Evolutionary conservation across 495 filamentous ascomycete species (phyloP), one percentile per base, ranked within the genome.

Genomic region (Penicillium arizonense): DNA sequence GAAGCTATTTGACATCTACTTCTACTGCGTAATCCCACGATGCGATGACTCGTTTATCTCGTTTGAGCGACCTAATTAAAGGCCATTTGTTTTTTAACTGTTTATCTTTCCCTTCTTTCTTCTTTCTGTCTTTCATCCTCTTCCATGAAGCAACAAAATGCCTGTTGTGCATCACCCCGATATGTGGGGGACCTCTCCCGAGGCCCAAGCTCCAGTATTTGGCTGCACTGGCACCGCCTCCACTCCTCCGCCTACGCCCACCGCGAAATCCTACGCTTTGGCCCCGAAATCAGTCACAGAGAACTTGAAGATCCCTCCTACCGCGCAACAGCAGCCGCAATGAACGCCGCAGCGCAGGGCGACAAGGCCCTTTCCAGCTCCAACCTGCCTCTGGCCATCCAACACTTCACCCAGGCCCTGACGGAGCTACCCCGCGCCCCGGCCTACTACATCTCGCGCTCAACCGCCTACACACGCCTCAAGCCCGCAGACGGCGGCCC

Each of bases 381-480:
- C 39, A 77, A 95, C 45, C 94, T 82, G 56, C 64, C 72, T 9
- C 72, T 75, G 24, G 93, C 91, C 9, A 82, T 96, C 59, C 67
- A 70, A 7, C 76, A 87, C 57, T 90, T 89, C 56, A 89, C 91
- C n/a, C 73, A 78, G 41, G 94, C 92, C n/a, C 72, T 98, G 5
- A 58, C 75, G 24, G 66, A 71, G 32, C 77, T 79, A 6, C 85
- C 88, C 10, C 82, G 78, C 30, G 87, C 91, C 7, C 87, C 90
- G 5, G 67, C 82, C 52, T 97, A 95, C 81, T 88, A 94, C 55
- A 83, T 96, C 54, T 87, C 94, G 65, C 90, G 95, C 23, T 88
- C 90, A 2, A 92, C 85, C 10, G 91, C 91, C 24, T 87, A 90
- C 62, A 81, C 89, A 8, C 87, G 92, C 48, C 71, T 82, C 1